A percentile compares a stretch with the other conserved stretches of the same genome.
phyloP scores from a whole-genome alignment of 192 early-diverging fungal genomes.

The Backusella sp. region DNA sequence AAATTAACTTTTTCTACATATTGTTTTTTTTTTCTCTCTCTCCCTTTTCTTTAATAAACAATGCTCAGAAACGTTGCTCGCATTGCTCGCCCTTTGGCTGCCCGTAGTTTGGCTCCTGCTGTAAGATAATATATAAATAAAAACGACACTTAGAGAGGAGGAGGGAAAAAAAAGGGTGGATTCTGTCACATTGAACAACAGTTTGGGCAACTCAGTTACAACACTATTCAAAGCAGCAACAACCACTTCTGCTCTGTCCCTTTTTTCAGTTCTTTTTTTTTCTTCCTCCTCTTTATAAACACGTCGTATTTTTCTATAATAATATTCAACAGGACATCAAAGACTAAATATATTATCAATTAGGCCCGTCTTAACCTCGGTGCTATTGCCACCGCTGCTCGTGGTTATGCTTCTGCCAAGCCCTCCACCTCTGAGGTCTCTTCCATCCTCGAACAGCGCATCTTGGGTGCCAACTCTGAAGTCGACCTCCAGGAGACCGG shows the following conservation, averaged over 20 bases:
- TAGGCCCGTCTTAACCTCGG: conserved; percentile 57
- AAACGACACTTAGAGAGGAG: not conserved
- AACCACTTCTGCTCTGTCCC: not conserved
- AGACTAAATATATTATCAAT: not conserved
- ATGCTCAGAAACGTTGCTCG: conserved; percentile 54
- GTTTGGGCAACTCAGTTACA: not conserved
- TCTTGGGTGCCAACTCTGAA: conserved; percentile 79
- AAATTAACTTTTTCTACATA: not conserved
- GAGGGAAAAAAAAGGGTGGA: not conserved
- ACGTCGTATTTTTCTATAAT: not conserved
- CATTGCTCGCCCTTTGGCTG: conserved; percentile 48
- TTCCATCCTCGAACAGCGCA: conserved; percentile 97
- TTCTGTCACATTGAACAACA: not conserved
- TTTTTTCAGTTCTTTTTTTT: not conserved
- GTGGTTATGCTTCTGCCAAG: conserved; percentile 56
- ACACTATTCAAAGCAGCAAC: not conserved
- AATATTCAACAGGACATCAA: not conserved
- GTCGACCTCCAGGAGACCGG: conserved; percentile 97
- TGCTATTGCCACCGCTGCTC: conserved; percentile 50
- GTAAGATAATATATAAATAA: conserved; percentile 18
- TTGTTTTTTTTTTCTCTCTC: not conserved
- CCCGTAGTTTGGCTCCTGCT: conserved; percentile 49
- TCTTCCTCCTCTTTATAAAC: not conserved
- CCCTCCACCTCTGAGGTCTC: conserved; percentile 91
- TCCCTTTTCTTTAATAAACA: conserved; percentile 16